Conservation (phyloP, 1,284 basidiomycete species). For the Cutaneotrichosporon dermatis region DNA sequence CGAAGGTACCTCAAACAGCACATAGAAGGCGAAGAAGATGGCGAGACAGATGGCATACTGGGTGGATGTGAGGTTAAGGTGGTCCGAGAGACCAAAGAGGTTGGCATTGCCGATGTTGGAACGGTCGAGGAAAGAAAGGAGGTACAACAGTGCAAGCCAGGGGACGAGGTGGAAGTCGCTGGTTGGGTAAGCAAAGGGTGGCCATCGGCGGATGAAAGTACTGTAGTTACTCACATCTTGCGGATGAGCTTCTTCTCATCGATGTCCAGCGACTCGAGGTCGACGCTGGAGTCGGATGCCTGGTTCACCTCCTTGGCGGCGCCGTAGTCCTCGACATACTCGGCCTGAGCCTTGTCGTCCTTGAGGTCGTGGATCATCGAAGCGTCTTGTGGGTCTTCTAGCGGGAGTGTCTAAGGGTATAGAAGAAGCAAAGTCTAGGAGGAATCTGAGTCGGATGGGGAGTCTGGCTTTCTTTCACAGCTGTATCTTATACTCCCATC, state of each 20-base stretch:
- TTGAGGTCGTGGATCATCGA: neutral
- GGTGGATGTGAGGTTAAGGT: constrained; percentile 24
- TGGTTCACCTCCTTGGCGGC: neutral
- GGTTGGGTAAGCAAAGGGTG: constrained; percentile 1
- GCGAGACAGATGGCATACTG: constrained; percentile 35
- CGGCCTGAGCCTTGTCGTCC: neutral
- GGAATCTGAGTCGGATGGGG: too few species aligned
- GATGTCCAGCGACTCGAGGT: constrained; percentile 9
- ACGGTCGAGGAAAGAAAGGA: constrained; percentile 32
- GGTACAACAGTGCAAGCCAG: constrained; percentile 57
- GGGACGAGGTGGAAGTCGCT: constrained; percentile 31
- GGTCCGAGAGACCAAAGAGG: constrained; percentile 31
- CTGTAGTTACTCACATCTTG: constrained; percentile 13
- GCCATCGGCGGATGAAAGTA: neutral
- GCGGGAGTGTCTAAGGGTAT: neutral
- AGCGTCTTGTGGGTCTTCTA: neutral
- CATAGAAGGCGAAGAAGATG: constrained; percentile 45
- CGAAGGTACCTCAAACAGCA: constrained; percentile 54
- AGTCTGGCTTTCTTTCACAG: too few species aligned
- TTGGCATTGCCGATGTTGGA: constrained; percentile 7
- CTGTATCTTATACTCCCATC: too few species aligned
- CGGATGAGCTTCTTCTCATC: constrained; percentile 11
- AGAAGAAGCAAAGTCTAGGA: neutral
- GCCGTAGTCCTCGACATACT: neutral
- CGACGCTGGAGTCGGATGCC: neutral